Conservation (phyloP, 1,284 basidiomycete genomes). For the Spongiforma sp. region DNA sequence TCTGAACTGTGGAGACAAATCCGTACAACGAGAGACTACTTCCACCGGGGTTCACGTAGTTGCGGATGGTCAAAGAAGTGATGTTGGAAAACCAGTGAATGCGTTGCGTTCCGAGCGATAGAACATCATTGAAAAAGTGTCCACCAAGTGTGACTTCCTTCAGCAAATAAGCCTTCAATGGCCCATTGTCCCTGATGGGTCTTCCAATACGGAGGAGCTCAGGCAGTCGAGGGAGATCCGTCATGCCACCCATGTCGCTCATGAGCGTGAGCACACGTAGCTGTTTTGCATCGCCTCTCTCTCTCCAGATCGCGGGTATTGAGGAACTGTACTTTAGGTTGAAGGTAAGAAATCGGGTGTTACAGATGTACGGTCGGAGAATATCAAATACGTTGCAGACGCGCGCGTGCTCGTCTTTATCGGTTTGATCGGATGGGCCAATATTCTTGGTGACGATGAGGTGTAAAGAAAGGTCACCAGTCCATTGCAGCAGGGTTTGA, state of each 20-base stretch:
- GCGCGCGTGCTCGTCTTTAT: not conserved
- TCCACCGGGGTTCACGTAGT: not conserved
- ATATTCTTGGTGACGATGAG: constrained; percentile 7
- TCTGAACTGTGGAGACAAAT: constrained; percentile 7
- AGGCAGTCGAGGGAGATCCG: constrained; percentile 1
- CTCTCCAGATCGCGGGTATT: constrained; percentile 10
- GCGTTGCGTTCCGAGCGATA: not conserved
- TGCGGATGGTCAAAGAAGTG: constrained; percentile 6
- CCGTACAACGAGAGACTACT: constrained; percentile 8
- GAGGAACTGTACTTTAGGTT: constrained; percentile 7
- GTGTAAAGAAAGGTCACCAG: constrained; percentile 7
- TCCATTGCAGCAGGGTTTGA: not conserved
- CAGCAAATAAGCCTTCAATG: not conserved
- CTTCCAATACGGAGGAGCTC: not conserved
- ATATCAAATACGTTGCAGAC: constrained; percentile 2
- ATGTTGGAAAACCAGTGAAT: constrained; percentile 10
- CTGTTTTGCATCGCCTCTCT: constrained; percentile 3
- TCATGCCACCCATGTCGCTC: not conserved
- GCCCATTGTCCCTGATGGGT: not conserved
- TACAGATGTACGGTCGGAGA: constrained; percentile 7
- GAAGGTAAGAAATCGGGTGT: constrained; percentile 10
- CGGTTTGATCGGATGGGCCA: not conserved
- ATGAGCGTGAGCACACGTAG: constrained; percentile 1
- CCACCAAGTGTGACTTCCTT: not conserved
- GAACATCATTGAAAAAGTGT: constrained; percentile 3